A percentile compares a stretch with the other conserved stretches of the same genome.
These are phyloP conservation scores for Flaveria brownii DNA, from an alignment of 129 eudicot genomes.

Conservation along the genomic window DNA sequence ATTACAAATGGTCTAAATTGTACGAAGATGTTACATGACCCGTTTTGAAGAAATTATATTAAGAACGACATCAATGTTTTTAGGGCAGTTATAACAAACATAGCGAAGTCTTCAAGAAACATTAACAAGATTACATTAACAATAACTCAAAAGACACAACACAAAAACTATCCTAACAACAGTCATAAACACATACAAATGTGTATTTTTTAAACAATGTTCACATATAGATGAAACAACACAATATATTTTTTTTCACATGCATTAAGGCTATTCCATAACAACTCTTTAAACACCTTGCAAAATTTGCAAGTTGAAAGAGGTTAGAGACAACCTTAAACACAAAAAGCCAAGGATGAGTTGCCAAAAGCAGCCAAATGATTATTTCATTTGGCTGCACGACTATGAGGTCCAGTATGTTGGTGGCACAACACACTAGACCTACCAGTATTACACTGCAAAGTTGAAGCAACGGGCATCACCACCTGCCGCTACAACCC, in stretches of 20 bases:
- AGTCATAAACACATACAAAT: background rate
- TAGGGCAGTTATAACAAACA: too few relatives aligned
- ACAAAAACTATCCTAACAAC: background rate
- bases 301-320: slow-evolving; percentile 5
- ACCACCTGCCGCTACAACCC: slow-evolving; percentile 41
- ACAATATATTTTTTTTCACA: slow-evolving; percentile 10
- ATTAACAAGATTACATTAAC: background rate
- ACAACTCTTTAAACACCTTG: slow-evolving; percentile 8
- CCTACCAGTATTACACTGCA: slow-evolving; percentile 33
- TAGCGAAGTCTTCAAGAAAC: background rate
- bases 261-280: slow-evolving; percentile 26
- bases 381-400: slow-evolving; percentile 34
- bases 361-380: slow-evolving; percentile 52
- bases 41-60: too few relatives aligned
- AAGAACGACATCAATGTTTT: too few relatives aligned
- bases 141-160: background rate
- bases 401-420: slow-evolving; percentile 21
- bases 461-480: slow-evolving; percentile 40
- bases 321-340: slow-evolving; percentile 36
- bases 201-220: slow-evolving; percentile 13
- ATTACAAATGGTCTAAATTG: too few relatives aligned
- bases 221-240: slow-evolving; percentile 22
- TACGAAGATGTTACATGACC: too few relatives aligned
- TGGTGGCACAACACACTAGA: slow-evolving; percentile 14
- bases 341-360: slow-evolving; percentile 75